Conservation (phyloP, 1,139 yeast genomes). For the Debaryomyces nepalensis region DNA sequence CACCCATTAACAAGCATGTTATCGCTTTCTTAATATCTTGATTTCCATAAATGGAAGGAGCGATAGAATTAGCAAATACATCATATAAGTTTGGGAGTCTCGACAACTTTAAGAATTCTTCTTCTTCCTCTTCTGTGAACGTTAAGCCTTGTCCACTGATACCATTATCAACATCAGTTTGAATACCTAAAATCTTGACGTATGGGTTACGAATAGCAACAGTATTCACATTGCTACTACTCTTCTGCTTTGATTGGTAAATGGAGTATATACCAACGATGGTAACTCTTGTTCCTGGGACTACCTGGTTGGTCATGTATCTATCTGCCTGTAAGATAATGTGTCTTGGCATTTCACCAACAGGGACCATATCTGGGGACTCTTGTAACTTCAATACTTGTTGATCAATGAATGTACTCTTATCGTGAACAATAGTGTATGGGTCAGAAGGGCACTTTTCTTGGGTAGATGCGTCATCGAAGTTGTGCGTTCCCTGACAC, state of each 20-base stretch:
- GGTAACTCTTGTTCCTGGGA: constrained; percentile 95
- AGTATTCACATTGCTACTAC: constrained; percentile 37
- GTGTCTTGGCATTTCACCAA: constrained; percentile 98
- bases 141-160: constrained; percentile 62
- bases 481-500: constrained; percentile 68
- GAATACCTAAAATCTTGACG: constrained; percentile 82
- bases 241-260: constrained; percentile 64
- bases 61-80: constrained; percentile 84
- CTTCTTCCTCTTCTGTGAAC: constrained; percentile 94
- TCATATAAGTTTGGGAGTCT: constrained; percentile 85
- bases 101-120: constrained; percentile 80
- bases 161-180: constrained; percentile 78
- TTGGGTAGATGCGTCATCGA: constrained; percentile 49
- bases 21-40: constrained; percentile 91
- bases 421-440: constrained; percentile 90
- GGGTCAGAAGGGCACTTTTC: constrained; percentile 90
- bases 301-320: constrained; percentile 83
- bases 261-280: constrained; percentile 91
- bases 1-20: constrained; percentile 91
- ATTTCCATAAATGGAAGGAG: constrained; percentile 96
- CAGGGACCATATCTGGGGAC: constrained; percentile 97
- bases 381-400: constrained; percentile 94
- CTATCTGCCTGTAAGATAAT: constrained; percentile 87
- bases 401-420: constrained; percentile 90
- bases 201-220: constrained; percentile 96